Conservation (phyloP, 495 filamentous ascomycete genomes). For the Astrothelium macrocarpum region DNA sequence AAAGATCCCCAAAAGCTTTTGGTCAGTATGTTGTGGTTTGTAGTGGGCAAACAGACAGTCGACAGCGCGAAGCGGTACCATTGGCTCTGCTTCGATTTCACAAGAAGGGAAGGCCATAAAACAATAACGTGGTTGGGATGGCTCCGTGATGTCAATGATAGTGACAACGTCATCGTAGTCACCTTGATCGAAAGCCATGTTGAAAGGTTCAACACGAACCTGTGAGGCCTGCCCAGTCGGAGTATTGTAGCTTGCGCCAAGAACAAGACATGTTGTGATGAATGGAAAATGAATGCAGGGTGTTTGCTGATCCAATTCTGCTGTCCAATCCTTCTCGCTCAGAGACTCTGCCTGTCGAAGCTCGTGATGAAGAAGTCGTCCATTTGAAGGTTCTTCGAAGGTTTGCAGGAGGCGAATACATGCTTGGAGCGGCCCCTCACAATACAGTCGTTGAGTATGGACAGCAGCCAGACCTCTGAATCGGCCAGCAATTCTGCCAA, state of each 20-base stretch:
- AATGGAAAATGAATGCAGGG: constrained; percentile 9
- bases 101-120: constrained; percentile 1
- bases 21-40: not conserved
- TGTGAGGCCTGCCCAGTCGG: not conserved
- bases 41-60: not conserved
- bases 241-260: constrained; percentile 6
- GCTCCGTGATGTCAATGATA: constrained; percentile 13
- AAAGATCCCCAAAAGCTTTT: not conserved
- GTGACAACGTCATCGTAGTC: constrained; percentile 19
- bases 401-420: not conserved
- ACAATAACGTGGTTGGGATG: constrained; percentile 4
- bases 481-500: constrained; percentile 9
- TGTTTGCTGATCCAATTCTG: not conserved
- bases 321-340: not conserved
- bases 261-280: constrained; percentile 12
- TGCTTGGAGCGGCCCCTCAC: not conserved
- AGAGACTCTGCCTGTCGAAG: constrained; percentile 5
- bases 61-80: not conserved
- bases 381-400: not conserved
- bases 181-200: constrained; percentile 9
- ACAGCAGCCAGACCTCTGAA: constrained; percentile 14
- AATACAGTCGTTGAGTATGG: constrained; percentile 12
- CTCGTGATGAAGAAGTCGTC: constrained; percentile 8
- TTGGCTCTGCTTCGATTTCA: not conserved
- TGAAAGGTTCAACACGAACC: constrained; percentile 2